A percentile compares a stretch with the other conserved stretches of the same genome.
Evolutionary conservation across 139 green algal species (phyloP).

Genomic region (Edaphochlamys debaryana): DNA sequence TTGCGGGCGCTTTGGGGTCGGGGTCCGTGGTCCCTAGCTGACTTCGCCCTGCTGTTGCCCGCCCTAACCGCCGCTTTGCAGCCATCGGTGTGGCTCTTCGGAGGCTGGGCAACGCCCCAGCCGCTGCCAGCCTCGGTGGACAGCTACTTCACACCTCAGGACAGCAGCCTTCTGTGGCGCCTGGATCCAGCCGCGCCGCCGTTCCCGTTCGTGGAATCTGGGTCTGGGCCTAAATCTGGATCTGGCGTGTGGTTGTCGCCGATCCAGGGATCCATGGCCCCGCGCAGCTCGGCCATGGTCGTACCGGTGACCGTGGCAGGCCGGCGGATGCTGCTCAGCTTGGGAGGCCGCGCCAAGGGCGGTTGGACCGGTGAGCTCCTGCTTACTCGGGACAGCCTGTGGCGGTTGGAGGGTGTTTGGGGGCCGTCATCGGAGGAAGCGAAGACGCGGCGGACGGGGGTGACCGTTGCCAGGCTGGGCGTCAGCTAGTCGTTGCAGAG

Average conservation of each 20-base stretch:
- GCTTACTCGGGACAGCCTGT: no score
- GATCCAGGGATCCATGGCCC: slow-evolving; percentile 19
- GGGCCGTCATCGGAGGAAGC: no score
- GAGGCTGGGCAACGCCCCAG: slow-evolving; percentile 25
- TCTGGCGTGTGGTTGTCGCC: background rate
- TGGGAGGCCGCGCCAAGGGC: background rate
- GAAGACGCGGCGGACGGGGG: no score
- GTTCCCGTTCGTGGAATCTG: no score
- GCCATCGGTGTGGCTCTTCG: slow-evolving; percentile 27
- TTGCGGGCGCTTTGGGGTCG: no score
- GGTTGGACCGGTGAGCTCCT: slow-evolving; percentile 31
- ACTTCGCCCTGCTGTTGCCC: no score
- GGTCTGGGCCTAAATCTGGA: background rate
- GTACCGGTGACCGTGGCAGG: slow-evolving; percentile 5
- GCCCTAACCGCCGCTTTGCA: no score
- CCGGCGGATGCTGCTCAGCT: background rate
- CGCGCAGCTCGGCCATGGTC: background rate
- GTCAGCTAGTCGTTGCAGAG: no score
- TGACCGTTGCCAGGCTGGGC: no score
- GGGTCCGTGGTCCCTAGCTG: no score
- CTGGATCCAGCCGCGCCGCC: background rate
- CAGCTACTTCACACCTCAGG: slow-evolving; percentile 16
- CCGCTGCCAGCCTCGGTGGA: background rate
- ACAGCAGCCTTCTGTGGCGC: slow-evolving; percentile 14
- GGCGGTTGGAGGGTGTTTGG: no score